phyloP scores from a whole-genome alignment of 1,139 yeast genomes.

The Saccharomyces hybrid region DNA sequence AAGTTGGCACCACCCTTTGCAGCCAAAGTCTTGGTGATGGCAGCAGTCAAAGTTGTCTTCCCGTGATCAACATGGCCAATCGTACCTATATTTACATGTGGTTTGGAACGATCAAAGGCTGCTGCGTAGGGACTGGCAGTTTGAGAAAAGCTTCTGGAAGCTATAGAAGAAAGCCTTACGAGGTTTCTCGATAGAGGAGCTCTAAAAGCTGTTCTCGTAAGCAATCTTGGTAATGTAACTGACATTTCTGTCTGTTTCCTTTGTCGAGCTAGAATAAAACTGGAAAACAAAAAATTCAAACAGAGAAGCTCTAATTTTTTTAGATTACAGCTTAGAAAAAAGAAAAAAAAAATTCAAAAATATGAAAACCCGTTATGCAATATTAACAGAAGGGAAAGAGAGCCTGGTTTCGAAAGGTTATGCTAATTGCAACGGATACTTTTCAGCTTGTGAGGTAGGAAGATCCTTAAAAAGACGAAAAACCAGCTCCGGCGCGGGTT shows the following conservation, averaged over 20 bases:
- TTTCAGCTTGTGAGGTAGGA: neutral
- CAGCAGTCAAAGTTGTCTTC: constrained; percentile 95
- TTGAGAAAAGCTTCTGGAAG: constrained; percentile 7
- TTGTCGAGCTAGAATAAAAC: neutral
- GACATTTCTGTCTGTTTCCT: neutral
- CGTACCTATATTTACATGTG: constrained; percentile 94
- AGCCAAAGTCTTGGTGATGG: constrained; percentile 91
- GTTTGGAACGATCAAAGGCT: constrained; percentile 82
- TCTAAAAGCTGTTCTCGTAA: neutral
- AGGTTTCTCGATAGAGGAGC: neutral
- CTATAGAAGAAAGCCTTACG: neutral
- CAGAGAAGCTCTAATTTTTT: neutral
- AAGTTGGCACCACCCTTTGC: constrained; percentile 86
- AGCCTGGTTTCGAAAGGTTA: neutral
- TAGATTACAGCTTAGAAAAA: neutral
- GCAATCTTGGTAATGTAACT: neutral
- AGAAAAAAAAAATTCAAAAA: neutral
- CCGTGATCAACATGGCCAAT: constrained; percentile 98
- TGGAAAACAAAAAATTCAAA: neutral
- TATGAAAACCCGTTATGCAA: neutral
- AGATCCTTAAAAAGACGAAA: neutral
- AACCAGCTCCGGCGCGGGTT: neutral
- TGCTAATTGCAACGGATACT: neutral
- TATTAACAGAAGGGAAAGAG: neutral
- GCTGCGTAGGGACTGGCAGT: constrained; percentile 39